phyloP scores from a whole-genome alignment of 176 grass and related monocot species.

The Dendrocalamus sinicus region DNA sequence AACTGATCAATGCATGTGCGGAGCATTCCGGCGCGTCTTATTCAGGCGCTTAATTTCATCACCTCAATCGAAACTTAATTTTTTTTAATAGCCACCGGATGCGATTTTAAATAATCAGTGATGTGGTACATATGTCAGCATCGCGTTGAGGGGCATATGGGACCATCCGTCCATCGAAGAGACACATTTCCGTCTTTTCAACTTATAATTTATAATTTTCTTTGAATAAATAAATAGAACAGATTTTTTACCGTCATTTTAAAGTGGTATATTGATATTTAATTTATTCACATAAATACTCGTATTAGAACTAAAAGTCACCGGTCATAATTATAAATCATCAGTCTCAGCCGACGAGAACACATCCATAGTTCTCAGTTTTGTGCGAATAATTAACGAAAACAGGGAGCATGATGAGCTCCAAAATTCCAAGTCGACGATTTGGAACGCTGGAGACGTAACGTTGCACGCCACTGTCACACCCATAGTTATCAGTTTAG shows the following conservation, averaged over 20 bases:
- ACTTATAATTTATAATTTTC: too few species aligned
- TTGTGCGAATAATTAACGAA: neutral
- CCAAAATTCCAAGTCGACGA: neutral
- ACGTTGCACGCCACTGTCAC: neutral
- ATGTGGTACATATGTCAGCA: too few species aligned
- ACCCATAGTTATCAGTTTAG: neutral
- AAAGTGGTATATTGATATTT: too few species aligned
- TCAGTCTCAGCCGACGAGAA: too few species aligned
- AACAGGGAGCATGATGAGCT: neutral
- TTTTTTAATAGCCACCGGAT: neutral
- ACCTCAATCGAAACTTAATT: neutral
- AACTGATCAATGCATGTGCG: too few species aligned
- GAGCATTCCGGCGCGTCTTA: neutral
- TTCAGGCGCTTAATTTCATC: neutral
- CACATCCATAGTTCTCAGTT: neutral
- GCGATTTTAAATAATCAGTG: too few species aligned
- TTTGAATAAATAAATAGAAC: too few species aligned
- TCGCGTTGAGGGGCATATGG: too few species aligned
- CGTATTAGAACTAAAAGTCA: fast-evolving
- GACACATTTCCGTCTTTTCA: too few species aligned
- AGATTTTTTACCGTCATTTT: too few species aligned
- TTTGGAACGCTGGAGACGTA: neutral
- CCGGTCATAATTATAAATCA: fast-evolving
- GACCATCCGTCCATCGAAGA: too few species aligned
- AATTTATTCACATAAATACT: too few species aligned